Conservation (phyloP, 2,329 filamentous ascomycete genomes). For the Aschersonia sp. region DNA sequence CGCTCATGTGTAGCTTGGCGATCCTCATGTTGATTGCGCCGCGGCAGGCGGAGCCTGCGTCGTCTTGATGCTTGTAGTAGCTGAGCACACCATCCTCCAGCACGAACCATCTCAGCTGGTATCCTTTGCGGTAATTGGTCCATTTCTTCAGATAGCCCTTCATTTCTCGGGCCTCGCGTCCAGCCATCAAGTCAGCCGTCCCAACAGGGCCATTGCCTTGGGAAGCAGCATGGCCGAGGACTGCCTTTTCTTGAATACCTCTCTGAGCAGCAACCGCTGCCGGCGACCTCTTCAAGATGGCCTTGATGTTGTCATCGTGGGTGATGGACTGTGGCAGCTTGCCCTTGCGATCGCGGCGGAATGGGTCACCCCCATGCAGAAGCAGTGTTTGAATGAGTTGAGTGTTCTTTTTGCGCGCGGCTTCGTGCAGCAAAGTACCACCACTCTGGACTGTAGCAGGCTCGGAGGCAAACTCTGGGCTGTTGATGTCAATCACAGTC, state of each 20-base stretch:
- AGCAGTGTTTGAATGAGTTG: constrained; percentile 81
- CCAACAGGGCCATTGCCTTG: constrained; percentile 36
- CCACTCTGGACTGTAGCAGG: constrained; percentile 62
- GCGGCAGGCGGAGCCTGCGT: constrained; percentile 87
- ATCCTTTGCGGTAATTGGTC: constrained; percentile 97
- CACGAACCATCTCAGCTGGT: constrained; percentile 95
- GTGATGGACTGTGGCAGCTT: constrained; percentile 94
- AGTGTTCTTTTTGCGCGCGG: constrained; percentile 73
- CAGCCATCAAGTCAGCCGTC: constrained; percentile 48
- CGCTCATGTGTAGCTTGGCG: constrained; percentile 85
- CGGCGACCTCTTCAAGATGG: constrained; percentile 86
- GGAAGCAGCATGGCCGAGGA: constrained; percentile 59
- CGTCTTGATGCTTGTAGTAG: constrained; percentile 97
- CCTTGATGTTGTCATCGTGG: constrained; percentile 78
- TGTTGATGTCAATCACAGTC: constrained; percentile 83
- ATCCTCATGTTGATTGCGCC: constrained; percentile 99
- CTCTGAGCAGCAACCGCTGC: constrained; percentile 88
- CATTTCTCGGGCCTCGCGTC: constrained; percentile 88
- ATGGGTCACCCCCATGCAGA: constrained; percentile 90
- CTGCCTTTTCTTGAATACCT: constrained; percentile 93
- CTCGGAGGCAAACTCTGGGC: constrained; percentile 75
- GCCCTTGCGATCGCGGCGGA: constrained; percentile 85
- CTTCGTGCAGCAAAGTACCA: constrained; percentile 89
- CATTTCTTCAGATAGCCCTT: constrained; percentile 98
- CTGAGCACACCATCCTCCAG: constrained; percentile 93